Percentiles rank a stretch among this genome's conserved stretches.
Evolutionary conservation across 2,329 filamentous ascomycete species (phyloP).

Genomic region (Ophiognomonia clavigignenti-juglandacearum): DNA sequence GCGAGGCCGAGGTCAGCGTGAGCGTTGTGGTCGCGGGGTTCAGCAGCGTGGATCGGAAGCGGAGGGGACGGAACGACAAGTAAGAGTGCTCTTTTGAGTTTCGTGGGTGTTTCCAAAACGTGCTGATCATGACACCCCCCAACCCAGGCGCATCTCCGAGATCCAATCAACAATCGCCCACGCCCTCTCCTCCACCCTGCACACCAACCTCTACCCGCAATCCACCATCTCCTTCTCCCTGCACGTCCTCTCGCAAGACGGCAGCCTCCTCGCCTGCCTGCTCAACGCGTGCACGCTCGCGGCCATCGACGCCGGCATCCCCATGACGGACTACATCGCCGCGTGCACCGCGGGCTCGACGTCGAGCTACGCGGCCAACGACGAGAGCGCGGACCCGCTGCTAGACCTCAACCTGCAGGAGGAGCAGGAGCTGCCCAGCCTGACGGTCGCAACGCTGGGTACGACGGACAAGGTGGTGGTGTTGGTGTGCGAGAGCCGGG

Average conservation of each 20-base stretch:
- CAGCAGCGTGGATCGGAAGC: constrained; percentile 79
- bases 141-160: constrained; percentile 75
- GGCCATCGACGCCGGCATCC: constrained; percentile 88
- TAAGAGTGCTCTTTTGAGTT: too few species aligned
- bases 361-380: constrained; percentile 57
- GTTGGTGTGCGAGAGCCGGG: constrained; percentile 79
- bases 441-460: constrained; percentile 80
- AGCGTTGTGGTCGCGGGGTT: constrained; percentile 85
- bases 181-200: constrained; percentile 71
- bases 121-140: too few species aligned
- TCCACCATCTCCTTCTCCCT: constrained; percentile 78
- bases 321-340: constrained; percentile 87
- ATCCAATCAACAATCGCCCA: constrained; percentile 74
- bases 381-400: constrained; percentile 69
- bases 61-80: constrained; percentile 72
- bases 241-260: constrained; percentile 85
- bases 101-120: too few species aligned
- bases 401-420: constrained; percentile 76
- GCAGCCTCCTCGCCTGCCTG: constrained; percentile 81
- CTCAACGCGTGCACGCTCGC: constrained; percentile 90
- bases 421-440: constrained; percentile 80
- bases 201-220: constrained; percentile 86
- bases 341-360: constrained; percentile 85
- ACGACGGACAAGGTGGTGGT: constrained; percentile 71
- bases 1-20: constrained; percentile 67